phyloP scores from a whole-genome alignment of 768 basidiomycete species.

The Nidularia pulvinata region DNA sequence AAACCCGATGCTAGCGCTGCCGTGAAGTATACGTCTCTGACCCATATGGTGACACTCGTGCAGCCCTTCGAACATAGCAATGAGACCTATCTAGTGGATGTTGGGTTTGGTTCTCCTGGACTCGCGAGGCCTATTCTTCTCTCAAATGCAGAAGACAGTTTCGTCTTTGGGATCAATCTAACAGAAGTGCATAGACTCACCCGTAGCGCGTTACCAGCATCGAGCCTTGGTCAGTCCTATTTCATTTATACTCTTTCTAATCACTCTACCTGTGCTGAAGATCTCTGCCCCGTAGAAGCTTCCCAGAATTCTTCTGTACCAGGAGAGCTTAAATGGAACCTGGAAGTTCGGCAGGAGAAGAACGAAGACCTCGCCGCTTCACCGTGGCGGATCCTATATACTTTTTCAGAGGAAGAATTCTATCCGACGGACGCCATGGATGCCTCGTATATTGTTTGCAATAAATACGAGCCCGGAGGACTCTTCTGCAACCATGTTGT shows the following conservation, averaged over 20 bases:
- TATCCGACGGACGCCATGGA: conserved; percentile 15
- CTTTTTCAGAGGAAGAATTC: conserved; percentile 25
- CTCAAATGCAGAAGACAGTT: conserved; percentile 11
- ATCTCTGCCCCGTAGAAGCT: not conserved
- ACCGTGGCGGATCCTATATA: conserved; percentile 18
- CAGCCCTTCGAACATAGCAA: conserved; percentile 21
- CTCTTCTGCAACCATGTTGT: conserved; percentile 22
- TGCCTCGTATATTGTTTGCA: conserved; percentile 18
- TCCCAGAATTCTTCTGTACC: not conserved
- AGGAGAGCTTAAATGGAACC: conserved; percentile 12
- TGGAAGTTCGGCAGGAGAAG: conserved; percentile 13
- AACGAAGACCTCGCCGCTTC: conserved; percentile 1
- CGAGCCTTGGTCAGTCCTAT: conserved; percentile 15
- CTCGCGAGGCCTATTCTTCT: conserved; percentile 24
- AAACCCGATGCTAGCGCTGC: conserved; percentile 1
- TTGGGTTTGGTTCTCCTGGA: conserved; percentile 21
- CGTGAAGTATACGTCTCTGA: conserved; percentile 8
- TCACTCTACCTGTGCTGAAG: not conserved
- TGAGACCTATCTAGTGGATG: conserved; percentile 26
- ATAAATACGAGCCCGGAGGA: conserved; percentile 7
- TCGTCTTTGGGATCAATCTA: conserved; percentile 13
- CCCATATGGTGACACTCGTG: conserved; percentile 25
- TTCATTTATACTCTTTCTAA: not conserved
- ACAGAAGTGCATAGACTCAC: conserved; percentile 19
- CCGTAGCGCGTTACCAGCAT: conserved; percentile 7